Evolutionary conservation across 331 rosid genomes (phyloP).

Genomic region (Quercus phellos): DNA sequence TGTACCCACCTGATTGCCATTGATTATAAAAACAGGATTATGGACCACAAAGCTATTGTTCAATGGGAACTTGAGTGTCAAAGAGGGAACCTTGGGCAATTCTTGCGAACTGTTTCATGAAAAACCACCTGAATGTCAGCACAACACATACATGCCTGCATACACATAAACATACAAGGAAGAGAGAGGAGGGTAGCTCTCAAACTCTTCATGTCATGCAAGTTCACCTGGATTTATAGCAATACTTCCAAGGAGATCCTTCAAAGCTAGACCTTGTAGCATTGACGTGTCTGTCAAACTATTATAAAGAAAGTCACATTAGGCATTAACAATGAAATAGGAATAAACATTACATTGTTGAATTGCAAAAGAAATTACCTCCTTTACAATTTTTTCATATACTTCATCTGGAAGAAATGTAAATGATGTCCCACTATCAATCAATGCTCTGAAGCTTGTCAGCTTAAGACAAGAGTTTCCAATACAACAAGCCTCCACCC

Average conservation of each 20-base stretch:
- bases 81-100: slow-evolving; percentile 59
- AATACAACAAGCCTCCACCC: slow-evolving; percentile 73
- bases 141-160: neutral
- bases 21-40: slow-evolving; percentile 48
- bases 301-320: slow-evolving; percentile 25
- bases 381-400: slow-evolving; percentile 52
- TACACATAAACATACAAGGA: neutral
- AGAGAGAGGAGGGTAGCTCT: neutral
- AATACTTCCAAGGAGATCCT: slow-evolving; percentile 81
- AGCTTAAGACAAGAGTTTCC: slow-evolving; percentile 56
- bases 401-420: slow-evolving; percentile 75
- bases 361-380: slow-evolving; percentile 43
- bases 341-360: slow-evolving; percentile 6
- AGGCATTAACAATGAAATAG: slow-evolving; percentile 21
- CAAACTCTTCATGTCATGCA: neutral
- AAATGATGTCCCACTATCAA: slow-evolving; percentile 93
- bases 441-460: slow-evolving; percentile 64
- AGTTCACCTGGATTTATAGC: slow-evolving; percentile 63
- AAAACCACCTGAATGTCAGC: neutral
- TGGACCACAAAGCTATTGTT: slow-evolving; percentile 75
- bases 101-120: slow-evolving; percentile 46
- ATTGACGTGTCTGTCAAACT: slow-evolving; percentile 74
- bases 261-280: slow-evolving; percentile 49
- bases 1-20: slow-evolving; percentile 51
- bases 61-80: slow-evolving; percentile 58